phyloP scores from a whole-genome alignment of 371 early-diverging fungal genomes.

The Circinella umbellata region DNA sequence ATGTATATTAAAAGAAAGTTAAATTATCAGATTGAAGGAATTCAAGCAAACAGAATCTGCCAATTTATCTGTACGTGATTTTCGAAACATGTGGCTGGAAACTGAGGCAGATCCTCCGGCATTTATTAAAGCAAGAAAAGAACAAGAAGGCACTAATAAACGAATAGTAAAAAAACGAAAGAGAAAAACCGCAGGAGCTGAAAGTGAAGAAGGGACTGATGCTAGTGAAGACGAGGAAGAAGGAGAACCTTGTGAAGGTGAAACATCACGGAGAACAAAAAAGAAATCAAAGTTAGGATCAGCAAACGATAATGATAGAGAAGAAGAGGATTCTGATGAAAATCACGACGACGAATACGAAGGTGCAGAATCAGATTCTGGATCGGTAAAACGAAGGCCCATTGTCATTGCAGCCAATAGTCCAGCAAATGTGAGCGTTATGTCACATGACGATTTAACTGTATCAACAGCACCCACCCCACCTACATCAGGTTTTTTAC shows the following conservation, averaged over 20 bases:
- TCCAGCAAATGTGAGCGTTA: not conserved
- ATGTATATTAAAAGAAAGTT: not conserved
- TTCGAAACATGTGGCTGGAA: constrained; percentile 89
- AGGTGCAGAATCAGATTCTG: not conserved
- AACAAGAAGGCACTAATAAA: constrained; percentile 27
- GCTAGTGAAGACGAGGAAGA: not conserved
- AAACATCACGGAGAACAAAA: constrained; percentile 23
- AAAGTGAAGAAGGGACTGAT: constrained; percentile 24
- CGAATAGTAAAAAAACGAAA: constrained; percentile 16
- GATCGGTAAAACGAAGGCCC: constrained; percentile 1
- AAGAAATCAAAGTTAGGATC: constrained; percentile 1
- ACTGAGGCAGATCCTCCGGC: constrained; percentile 92
- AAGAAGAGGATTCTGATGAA: constrained; percentile 16
- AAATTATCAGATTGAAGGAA: constrained; percentile 75
- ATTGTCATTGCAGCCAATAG: constrained; percentile 12
- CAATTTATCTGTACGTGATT: constrained; percentile 87
- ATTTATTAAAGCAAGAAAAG: constrained; percentile 64
- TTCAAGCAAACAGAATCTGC: constrained; percentile 90
- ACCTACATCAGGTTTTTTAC: not conserved
- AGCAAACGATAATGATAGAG: constrained; percentile 3
- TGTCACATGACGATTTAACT: constrained; percentile 1
- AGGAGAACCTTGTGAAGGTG: not conserved
- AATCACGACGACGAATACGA: not conserved
- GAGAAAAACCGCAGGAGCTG: constrained; percentile 15
- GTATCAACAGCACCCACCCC: constrained; percentile 10